Conservation (phyloP, 192 early-diverging fungal species). For the Gonapodya sp. region DNA sequence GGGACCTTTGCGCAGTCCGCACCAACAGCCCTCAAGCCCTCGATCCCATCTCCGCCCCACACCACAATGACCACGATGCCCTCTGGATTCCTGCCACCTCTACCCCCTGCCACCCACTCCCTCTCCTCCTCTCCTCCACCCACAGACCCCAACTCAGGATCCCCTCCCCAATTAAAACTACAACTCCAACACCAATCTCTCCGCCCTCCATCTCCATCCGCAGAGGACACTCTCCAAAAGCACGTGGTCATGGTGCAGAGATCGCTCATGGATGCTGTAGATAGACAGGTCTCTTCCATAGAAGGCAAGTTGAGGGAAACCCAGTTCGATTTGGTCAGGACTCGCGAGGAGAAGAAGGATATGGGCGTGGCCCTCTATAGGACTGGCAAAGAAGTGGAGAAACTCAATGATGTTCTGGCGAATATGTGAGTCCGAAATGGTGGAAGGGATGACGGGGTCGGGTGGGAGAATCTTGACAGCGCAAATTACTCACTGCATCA, state of each 20-base stretch:
- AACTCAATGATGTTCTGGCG: constrained; percentile 28
- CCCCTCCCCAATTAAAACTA: no score
- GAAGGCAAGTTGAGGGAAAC: constrained; percentile 29
- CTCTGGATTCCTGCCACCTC: no score
- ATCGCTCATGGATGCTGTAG: constrained; percentile 30
- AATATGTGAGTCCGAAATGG: constrained; percentile 23
- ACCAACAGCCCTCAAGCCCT: no score
- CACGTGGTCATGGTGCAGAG: constrained; percentile 31
- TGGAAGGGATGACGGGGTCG: not conserved
- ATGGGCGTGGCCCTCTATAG: constrained; percentile 34
- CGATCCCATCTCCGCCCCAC: no score
- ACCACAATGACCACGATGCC: no score
- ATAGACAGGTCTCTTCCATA: constrained; percentile 30
- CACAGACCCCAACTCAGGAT: no score
- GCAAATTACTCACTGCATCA: no score
- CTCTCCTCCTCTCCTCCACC: no score
- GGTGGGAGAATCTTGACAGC: no score
- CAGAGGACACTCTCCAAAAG: constrained; percentile 29
- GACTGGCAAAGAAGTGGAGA: constrained; percentile 31
- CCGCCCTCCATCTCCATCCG: not conserved
- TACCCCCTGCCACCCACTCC: no score
- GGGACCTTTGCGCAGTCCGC: no score
- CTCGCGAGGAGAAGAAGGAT: constrained; percentile 31
- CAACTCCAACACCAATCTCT: no score
- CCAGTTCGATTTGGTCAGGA: constrained; percentile 23